Conservation (phyloP, 306 rosid genomes). For the Luffa aegyptiaca region DNA sequence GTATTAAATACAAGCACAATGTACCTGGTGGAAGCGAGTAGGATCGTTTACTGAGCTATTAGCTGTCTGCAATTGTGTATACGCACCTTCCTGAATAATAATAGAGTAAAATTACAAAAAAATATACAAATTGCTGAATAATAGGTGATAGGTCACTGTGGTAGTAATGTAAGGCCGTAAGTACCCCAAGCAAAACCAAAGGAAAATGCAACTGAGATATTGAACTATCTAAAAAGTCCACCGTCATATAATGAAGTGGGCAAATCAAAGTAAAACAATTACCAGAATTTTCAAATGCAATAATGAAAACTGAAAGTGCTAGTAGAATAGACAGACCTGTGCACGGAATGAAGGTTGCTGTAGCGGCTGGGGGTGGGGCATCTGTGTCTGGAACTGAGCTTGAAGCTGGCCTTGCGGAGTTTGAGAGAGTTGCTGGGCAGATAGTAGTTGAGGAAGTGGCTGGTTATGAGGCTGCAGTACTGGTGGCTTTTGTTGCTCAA, state of each 20-base stretch:
- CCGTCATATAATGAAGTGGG: not conserved
- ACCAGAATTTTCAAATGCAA: not conserved
- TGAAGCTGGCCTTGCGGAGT: conserved; percentile 50
- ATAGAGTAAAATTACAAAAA: not conserved
- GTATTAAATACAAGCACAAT: not conserved
- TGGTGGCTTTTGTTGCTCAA: conserved; percentile 54
- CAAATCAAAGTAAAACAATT: not conserved
- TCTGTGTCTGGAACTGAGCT: conserved; percentile 47
- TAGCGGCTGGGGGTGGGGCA: conserved; percentile 40
- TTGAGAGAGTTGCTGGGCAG: conserved; percentile 49
- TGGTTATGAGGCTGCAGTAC: conserved; percentile 46
- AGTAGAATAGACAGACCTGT: conserved; percentile 27
- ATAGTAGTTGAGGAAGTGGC: conserved; percentile 36
- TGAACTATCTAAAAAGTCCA: not conserved
- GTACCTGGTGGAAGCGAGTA: conserved; percentile 43
- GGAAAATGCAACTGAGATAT: not conserved
- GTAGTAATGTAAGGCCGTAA: not conserved
- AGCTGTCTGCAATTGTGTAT: conserved; percentile 33
- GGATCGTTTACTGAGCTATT: conserved; percentile 36
- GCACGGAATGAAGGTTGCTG: conserved; percentile 49
- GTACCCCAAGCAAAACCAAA: not conserved
- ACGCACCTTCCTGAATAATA: conserved; percentile 40
- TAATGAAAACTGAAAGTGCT: not conserved
- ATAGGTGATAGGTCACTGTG: not conserved
- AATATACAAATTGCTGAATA: not conserved